Conservation (phyloP, 148 eudicot genomes). For the Vaccinium macrocarpon region DNA sequence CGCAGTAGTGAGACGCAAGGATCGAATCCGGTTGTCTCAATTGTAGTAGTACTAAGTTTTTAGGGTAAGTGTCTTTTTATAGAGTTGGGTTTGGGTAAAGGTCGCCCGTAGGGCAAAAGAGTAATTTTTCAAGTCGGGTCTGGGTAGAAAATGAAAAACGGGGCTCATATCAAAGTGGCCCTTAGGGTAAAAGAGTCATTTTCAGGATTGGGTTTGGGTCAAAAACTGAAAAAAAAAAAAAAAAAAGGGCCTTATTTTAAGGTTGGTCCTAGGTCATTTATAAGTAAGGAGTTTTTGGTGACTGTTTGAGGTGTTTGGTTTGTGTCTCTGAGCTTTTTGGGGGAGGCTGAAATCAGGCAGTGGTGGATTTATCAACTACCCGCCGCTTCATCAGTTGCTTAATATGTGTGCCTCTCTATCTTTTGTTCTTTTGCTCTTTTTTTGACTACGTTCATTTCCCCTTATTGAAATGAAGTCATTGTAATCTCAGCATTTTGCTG, state of each 20-base stretch:
- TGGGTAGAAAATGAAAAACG: not conserved
- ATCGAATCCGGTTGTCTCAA: not conserved
- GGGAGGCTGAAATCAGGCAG: constrained; percentile 24
- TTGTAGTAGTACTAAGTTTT: not conserved
- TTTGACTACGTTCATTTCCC: not conserved
- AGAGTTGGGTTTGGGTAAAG: not conserved
- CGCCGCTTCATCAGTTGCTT: constrained; percentile 16
- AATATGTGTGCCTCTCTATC: not conserved
- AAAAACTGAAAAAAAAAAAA: not conserved
- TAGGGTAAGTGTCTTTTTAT: not conserved
- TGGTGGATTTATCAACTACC: constrained; percentile 28
- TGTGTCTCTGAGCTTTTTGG: constrained; percentile 15
- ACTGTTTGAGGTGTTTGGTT: constrained; percentile 9
- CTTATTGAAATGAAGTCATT: constrained; percentile 11
- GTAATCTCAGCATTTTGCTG: constrained; percentile 17
- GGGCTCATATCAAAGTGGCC: not conserved
- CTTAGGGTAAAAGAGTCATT: not conserved
- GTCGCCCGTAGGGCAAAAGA: not conserved
- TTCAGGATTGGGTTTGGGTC: not conserved
- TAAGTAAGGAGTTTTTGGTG: not conserved
- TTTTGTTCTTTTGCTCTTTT: not conserved
- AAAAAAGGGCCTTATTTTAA: not conserved
- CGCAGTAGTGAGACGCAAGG: not conserved
- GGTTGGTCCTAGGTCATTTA: not conserved
- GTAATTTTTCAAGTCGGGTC: not conserved